A percentile compares a stretch with the other conserved stretches of the same genome.
phyloP scores from a whole-genome alignment of 495 filamentous ascomycete genomes.

The Cercophora samala region DNA sequence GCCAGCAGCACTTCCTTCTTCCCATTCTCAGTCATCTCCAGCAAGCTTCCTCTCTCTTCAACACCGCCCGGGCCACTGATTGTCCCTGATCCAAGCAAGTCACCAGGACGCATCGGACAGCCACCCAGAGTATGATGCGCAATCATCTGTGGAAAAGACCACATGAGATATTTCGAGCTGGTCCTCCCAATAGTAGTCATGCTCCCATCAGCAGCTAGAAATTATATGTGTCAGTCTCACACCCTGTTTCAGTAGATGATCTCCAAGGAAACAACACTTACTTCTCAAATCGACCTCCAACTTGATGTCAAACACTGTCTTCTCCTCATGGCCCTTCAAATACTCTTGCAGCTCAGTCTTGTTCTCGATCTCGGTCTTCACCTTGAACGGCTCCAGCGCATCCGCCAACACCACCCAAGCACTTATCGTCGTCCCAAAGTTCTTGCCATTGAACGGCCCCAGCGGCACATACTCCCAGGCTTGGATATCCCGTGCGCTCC shows the following conservation, averaged over 20 bases:
- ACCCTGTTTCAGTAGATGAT: not conserved
- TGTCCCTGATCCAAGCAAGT: slow-evolving; percentile 85
- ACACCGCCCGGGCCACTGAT: slow-evolving; percentile 67
- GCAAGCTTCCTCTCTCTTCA: slow-evolving; percentile 64
- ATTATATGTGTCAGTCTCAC: not conserved
- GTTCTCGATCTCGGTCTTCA: slow-evolving; percentile 39
- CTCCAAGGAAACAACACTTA: slow-evolving; percentile 29
- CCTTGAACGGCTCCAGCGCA: slow-evolving; percentile 67
- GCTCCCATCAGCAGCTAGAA: slow-evolving; percentile 55
- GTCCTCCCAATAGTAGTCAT: slow-evolving; percentile 63
- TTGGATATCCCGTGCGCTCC: slow-evolving; percentile 90
- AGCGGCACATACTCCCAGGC: slow-evolving; percentile 85
- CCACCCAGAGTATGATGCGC: slow-evolving; percentile 86
- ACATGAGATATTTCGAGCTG: slow-evolving; percentile 71
- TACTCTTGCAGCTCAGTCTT: slow-evolving; percentile 56
- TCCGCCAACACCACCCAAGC: slow-evolving; percentile 87
- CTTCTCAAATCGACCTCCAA: slow-evolving; percentile 72
- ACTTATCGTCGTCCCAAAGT: slow-evolving; percentile 85
- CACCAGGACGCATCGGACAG: slow-evolving; percentile 76
- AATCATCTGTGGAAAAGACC: slow-evolving; percentile 92
- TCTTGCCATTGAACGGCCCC: slow-evolving; percentile 88
- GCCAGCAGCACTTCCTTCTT: slow-evolving; percentile 64
- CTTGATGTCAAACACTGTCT: slow-evolving; percentile 69
- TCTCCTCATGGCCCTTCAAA: slow-evolving; percentile 59
- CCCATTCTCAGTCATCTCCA: slow-evolving; percentile 70